A percentile compares a stretch with the other conserved stretches of the same genome.
Evolutionary conservation across 257 asterid species (phyloP).

Genomic region (Avicennia marina): DNA sequence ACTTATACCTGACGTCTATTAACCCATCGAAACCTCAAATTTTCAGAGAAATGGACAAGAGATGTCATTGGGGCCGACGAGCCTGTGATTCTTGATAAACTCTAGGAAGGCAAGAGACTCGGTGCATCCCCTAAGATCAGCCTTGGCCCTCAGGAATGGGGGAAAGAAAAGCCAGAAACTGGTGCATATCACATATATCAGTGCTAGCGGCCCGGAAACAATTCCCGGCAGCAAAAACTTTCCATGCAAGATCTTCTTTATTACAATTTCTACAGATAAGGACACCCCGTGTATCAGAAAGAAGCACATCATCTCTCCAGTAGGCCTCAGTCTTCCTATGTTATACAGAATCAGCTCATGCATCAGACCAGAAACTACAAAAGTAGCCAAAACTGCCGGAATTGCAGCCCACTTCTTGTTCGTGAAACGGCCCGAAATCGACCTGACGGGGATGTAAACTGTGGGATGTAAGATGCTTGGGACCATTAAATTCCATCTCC

Average conservation of each 20-base stretch:
- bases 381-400: constrained; percentile 28
- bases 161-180: constrained; percentile 58
- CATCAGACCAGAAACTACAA: constrained; percentile 50
- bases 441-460: background rate
- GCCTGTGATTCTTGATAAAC: constrained; percentile 38
- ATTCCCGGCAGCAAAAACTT: constrained; percentile 21
- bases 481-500: background rate
- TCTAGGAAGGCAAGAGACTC: constrained; percentile 51
- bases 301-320: constrained; percentile 55
- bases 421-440: no score
- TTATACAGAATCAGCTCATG: constrained; percentile 77
- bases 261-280: constrained; percentile 8
- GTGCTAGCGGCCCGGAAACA: constrained; percentile 28
- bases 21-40: no score
- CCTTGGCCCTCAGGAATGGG: constrained; percentile 34
- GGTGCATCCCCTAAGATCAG: constrained; percentile 38
- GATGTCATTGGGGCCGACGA: no score
- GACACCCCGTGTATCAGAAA: constrained; percentile 39
- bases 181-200: constrained; percentile 31
- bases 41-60: no score
- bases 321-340: constrained; percentile 59
- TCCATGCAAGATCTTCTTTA: constrained; percentile 21
- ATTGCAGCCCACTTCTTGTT: constrained; percentile 48
- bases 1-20: no score
- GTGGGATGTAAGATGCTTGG: background rate